phyloP scores from a whole-genome alignment of 306 rosid genomes.

The Astragalus membranaceus region DNA sequence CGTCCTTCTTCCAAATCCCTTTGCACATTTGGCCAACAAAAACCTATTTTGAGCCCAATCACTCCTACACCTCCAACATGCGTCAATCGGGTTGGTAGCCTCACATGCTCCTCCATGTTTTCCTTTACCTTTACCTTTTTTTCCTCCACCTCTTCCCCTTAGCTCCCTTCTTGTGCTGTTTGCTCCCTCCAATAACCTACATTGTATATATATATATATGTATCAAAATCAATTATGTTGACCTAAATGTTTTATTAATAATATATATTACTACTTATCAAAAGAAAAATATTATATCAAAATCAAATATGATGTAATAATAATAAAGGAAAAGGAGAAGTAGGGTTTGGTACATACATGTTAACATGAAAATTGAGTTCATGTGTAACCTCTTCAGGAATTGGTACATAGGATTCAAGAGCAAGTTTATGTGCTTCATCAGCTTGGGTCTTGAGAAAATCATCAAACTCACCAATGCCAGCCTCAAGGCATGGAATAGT shows the following conservation, averaged over 20 bases:
- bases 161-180: slow-evolving; percentile 9
- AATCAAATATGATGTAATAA: not conserved
- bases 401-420: not conserved
- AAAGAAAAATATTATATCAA: no score
- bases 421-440: not conserved
- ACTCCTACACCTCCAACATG: slow-evolving; percentile 10
- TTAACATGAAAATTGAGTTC: slow-evolving; percentile 8
- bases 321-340: not conserved
- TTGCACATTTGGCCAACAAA: not conserved
- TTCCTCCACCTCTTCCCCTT: no score
- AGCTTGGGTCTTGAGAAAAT: not conserved
- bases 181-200: not conserved
- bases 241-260: no score
- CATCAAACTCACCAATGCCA: slow-evolving; percentile 16
- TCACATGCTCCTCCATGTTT: not conserved
- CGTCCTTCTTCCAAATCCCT: slow-evolving; percentile 20
- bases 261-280: no score
- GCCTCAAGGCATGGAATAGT: slow-evolving; percentile 24
- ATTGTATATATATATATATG: not conserved
- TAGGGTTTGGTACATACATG: not conserved
- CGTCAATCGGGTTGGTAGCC: slow-evolving; percentile 18
- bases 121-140: no score
- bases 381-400: not conserved
- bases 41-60: slow-evolving; percentile 5
- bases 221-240: no score